phyloP scores from a whole-genome alignment of 768 basidiomycete genomes.

The Leccinum arenicola region DNA sequence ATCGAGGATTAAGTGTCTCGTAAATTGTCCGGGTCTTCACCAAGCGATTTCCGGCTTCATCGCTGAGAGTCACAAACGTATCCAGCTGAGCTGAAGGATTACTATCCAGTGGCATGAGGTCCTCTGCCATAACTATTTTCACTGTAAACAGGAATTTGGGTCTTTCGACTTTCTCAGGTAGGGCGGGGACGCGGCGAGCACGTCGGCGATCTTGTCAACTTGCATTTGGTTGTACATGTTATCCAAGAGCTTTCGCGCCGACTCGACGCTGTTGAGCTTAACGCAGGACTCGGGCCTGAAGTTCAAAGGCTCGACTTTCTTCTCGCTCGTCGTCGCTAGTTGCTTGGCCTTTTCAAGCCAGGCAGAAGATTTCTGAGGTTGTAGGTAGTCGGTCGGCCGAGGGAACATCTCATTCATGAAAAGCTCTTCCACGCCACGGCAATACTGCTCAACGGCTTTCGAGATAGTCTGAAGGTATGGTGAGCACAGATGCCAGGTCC shows the following conservation, averaged over 20 bases:
- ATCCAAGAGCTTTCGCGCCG: conserved; percentile 86
- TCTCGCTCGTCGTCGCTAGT: conserved; percentile 75
- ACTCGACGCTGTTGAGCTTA: conserved; percentile 96
- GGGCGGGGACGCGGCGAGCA: conserved; percentile 58
- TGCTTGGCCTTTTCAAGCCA: conserved; percentile 86
- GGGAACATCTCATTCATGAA: conserved; percentile 98
- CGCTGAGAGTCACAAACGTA: conserved; percentile 92
- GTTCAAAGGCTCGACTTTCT: conserved; percentile 92
- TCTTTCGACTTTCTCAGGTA: conserved; percentile 66
- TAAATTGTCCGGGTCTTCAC: conserved; percentile 97
- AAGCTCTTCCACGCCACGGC: conserved; percentile 77
- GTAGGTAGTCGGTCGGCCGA: conserved; percentile 70
- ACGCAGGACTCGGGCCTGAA: conserved; percentile 93
- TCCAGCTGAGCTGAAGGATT: conserved; percentile 80
- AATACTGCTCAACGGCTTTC: conserved; percentile 91
- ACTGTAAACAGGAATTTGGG: conserved; percentile 86
- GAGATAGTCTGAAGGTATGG: conserved; percentile 67
- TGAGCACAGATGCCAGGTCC: background rate
- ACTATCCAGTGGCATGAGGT: conserved; percentile 72
- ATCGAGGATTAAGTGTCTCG: conserved; percentile 86
- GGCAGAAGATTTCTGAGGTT: conserved; percentile 83
- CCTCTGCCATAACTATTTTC: conserved; percentile 91
- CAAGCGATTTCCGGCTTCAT: conserved; percentile 83
- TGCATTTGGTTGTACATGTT: conserved; percentile 92
- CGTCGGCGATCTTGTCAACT: conserved; percentile 78